Evolutionary conservation across 495 filamentous ascomycete genomes (phyloP), one percentile per base, ranked within the genome.

Genomic region (Hamigera avellanea): DNA sequence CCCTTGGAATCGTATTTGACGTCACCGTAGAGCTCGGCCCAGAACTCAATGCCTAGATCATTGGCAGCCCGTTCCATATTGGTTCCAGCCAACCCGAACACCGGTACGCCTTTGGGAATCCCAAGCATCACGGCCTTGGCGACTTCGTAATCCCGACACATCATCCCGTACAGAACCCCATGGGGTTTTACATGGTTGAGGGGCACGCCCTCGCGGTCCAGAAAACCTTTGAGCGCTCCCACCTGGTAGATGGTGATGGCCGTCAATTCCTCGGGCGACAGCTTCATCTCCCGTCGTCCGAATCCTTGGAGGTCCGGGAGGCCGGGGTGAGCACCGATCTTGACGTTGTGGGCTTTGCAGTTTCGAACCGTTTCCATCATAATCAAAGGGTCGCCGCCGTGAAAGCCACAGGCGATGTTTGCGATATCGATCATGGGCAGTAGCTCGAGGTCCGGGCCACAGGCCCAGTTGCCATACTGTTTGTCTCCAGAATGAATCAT

Each of bases 381-480:
- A 35, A 75, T 72, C 1, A 73, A 42, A 2, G 76, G 75, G 40
- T 78, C 72, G 14, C 73, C 58, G 14, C 64, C 68, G 41, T 76
- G 75, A 45, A 78, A 76, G 4, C 73, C 75, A 44, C 75, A 79
- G 2, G 75, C 75, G 8, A 78, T 45, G 42, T 80, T 79, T n/a
- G 75, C 76, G 39, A 70, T 62, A 40, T 78, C 73, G 41, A 78
- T 69, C 33, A 70, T 43, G 15, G 67, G 67, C 19, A 79, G 67
- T 12, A 78, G 59, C 21, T 77, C 72, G 12, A 67, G 64, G 37
- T 80, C 75, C 6, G 75, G 72, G 17, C 64, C 65, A 45, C 54
- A 45, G 9, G 43, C 48, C 52, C 52, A 71, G 42, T 69, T 69
- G 19, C 64, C 67, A 39, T 60, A 69, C 18, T 9, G n/a, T n/a